Evolutionary conservation across 306 rosid species (phyloP).

Genomic region (Trichosanthes cucumerina): DNA sequence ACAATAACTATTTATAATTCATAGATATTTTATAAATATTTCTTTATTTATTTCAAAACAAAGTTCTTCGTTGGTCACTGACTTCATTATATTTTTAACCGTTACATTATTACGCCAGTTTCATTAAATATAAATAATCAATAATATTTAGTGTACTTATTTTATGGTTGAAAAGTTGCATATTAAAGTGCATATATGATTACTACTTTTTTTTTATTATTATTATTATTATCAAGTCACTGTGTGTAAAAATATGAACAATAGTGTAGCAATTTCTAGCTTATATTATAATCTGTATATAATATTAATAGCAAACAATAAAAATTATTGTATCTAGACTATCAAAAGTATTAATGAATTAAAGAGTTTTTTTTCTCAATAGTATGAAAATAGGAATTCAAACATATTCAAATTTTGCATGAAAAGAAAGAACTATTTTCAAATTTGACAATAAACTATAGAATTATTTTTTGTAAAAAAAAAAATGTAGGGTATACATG

Average conservation of each 20-base stretch:
- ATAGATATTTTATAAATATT: not conserved
- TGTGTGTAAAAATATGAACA: not conserved
- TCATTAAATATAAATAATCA: too few species aligned
- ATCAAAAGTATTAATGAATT: too few species aligned
- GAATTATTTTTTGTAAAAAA: not conserved
- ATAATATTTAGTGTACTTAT: not conserved
- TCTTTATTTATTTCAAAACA: not conserved
- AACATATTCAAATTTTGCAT: too few species aligned
- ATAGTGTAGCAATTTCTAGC: not conserved
- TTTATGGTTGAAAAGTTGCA: too few species aligned
- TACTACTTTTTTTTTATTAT: too few species aligned
- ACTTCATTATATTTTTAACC: too few species aligned
- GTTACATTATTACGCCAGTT: too few species aligned
- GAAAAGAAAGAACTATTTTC: not conserved
- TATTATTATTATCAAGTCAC: not conserved
- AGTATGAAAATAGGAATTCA: too few species aligned
- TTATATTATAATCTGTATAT: not conserved
- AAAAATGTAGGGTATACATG: not conserved
- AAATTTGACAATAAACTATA: not conserved
- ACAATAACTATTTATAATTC: not conserved
- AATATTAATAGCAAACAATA: not conserved
- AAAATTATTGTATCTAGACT: too few species aligned
- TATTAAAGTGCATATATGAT: too few species aligned
- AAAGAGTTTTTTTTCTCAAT: too few species aligned
- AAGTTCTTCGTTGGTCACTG: not conserved